Evolutionary conservation across 1,139 yeast species (phyloP).

Genomic region (Geotrichum reessii): DNA sequence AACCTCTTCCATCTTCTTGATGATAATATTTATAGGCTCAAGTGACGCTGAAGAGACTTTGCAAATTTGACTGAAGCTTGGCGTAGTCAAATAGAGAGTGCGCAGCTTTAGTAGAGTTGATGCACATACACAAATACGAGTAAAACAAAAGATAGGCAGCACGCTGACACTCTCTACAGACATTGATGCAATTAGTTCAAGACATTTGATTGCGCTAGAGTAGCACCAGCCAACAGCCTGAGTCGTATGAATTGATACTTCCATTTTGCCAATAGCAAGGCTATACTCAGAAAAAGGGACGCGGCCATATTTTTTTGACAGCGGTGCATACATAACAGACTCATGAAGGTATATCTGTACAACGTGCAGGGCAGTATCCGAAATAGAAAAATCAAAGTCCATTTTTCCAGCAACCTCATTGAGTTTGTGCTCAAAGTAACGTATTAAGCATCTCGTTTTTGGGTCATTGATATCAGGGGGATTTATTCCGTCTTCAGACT

Average conservation of each 20-base stretch:
- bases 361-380: conserved; percentile 1
- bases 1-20: conserved; percentile 30
- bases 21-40: conserved; percentile 42
- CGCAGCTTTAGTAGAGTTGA: conserved; percentile 60
- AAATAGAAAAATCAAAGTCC: background rate
- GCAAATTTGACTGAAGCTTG: conserved; percentile 43
- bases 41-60: conserved; percentile 46
- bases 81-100: conserved; percentile 51
- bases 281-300: conserved; percentile 37
- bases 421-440: conserved; percentile 26
- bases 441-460: conserved; percentile 23
- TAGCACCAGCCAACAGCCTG: conserved; percentile 24
- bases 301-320: conserved; percentile 29
- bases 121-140: conserved; percentile 62
- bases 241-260: conserved; percentile 23
- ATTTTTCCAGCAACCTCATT: background rate
- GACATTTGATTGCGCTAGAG: conserved; percentile 22
- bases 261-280: conserved; percentile 26
- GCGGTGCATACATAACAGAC: conserved; percentile 41
- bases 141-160: conserved; percentile 56
- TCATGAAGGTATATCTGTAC: conserved; percentile 51
- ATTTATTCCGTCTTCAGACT: conserved; percentile 22
- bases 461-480: conserved; percentile 31
- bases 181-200: conserved; percentile 20
- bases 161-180: conserved; percentile 38